A percentile compares a stretch with the other conserved stretches of the same genome.
phyloP scores from a whole-genome alignment of 2,329 filamentous ascomycete species.

The Fusarium setosum region DNA sequence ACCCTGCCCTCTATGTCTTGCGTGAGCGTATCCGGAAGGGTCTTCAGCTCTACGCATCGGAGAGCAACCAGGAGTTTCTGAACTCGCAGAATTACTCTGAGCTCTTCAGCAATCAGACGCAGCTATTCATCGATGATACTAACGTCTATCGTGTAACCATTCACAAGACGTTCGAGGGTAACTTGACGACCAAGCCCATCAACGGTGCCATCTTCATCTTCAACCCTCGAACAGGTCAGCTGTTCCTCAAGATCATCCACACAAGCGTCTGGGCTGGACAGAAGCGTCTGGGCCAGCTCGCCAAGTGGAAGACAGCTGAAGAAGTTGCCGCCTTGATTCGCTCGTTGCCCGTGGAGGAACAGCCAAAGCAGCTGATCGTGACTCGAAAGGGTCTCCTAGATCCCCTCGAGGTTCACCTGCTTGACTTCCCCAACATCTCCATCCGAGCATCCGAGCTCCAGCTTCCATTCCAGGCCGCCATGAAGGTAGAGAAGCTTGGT shows the following conservation, averaged over 20 bases:
- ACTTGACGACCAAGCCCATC: conserved; percentile 98
- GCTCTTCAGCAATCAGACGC: conserved; percentile 98
- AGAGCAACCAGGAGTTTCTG: conserved; percentile 98
- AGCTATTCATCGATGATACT: conserved; percentile 98
- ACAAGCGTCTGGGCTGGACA: conserved; percentile 99
- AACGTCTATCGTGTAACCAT: conserved; percentile 99
- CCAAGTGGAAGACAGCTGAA: conserved; percentile 99
- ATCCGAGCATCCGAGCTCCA: conserved; percentile 97
- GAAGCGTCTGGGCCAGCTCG: conserved; percentile 97
- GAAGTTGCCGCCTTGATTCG: conserved; percentile 98
- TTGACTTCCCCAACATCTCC: conserved; percentile 99
- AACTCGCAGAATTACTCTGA: conserved; percentile 99
- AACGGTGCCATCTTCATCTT: conserved; percentile 99
- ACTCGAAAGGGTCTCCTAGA: conserved; percentile 97
- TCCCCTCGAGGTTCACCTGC: conserved; percentile 94
- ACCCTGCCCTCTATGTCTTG: conserved; percentile 94
- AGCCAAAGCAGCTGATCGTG: conserved; percentile 98
- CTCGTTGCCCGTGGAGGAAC: conserved; percentile 95
- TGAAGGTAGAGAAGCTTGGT: conserved; percentile 99
- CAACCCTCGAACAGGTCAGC: conserved; percentile 96
- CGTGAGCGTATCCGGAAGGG: conserved; percentile 98
- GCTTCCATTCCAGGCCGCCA: conserved; percentile 97
- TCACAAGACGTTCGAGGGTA: conserved; percentile 99
- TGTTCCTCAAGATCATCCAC: conserved; percentile 99
- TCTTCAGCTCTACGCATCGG: conserved; percentile 95